phyloP scores from a whole-genome alignment of 805 yeast genomes.

The Candida ovalis region DNA sequence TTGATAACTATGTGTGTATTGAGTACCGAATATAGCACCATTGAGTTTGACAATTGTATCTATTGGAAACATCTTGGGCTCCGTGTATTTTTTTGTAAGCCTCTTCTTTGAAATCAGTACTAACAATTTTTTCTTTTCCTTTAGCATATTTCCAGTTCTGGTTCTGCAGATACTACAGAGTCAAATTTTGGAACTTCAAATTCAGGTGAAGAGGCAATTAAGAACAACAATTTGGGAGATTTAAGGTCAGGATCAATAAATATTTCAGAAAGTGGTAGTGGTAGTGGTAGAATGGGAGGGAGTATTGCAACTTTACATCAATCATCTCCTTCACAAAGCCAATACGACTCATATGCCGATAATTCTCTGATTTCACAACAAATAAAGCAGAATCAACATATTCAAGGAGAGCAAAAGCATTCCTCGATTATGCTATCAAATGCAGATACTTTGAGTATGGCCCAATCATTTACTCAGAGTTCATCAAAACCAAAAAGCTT shows the following conservation, averaged over 20 bases:
- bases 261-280: not conserved
- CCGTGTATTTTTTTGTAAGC: too few species aligned
- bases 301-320: slow-evolving; percentile 1
- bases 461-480: not conserved
- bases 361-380: not conserved
- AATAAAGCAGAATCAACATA: not conserved
- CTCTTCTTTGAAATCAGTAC: too few species aligned
- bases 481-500: slow-evolving; percentile 2
- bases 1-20: not conserved
- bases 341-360: slow-evolving; percentile 12
- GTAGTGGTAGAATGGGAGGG: slow-evolving; percentile 5
- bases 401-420: not conserved
- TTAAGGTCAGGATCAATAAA: not conserved
- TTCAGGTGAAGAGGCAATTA: slow-evolving; percentile 13
- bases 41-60: too few species aligned
- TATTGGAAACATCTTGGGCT: too few species aligned
- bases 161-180: slow-evolving; percentile 19
- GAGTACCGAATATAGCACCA: too few species aligned
- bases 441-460: not conserved
- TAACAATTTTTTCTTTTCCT: too few species aligned
- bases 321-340: slow-evolving; percentile 6
- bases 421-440: not conserved
- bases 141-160: slow-evolving; percentile 14
- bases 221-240: slow-evolving; percentile 7
- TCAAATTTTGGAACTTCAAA: slow-evolving; percentile 20